Evolutionary conservation across 2,329 filamentous ascomycete genomes (phyloP).

Genomic region (Fusarium annulatum): DNA sequence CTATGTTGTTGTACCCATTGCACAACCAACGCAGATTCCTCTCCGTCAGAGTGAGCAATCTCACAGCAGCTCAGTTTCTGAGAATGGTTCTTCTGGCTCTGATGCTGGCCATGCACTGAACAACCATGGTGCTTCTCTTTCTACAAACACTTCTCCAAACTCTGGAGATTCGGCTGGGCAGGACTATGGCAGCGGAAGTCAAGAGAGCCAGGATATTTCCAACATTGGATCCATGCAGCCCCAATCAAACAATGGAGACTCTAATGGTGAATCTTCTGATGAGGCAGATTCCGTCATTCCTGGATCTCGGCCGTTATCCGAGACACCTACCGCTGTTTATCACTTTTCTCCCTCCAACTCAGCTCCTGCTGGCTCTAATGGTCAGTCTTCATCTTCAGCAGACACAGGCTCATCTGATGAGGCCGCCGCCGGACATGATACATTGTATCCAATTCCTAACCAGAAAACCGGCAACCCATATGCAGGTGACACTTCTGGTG

Average conservation of each 20-base stretch:
- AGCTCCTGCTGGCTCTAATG: not conserved
- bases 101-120: not conserved
- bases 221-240: not conserved
- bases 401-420: not conserved
- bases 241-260: not conserved
- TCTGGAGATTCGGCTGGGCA: not conserved
- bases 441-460: not conserved
- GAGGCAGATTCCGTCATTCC: not conserved
- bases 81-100: not conserved
- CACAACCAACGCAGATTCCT: not conserved
- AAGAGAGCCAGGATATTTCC: not conserved
- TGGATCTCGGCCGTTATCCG: not conserved
- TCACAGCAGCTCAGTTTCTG: not conserved
- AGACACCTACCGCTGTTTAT: not conserved
- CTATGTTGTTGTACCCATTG: not conserved
- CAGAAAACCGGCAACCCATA: not conserved
- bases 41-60: not conserved
- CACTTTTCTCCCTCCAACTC: not conserved
- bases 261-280: not conserved
- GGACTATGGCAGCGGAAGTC: not conserved
- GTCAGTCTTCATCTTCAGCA: not conserved
- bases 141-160: not conserved
- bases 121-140: not conserved
- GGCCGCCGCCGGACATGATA: rapidly evolving
- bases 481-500: not conserved